phyloP scores from a whole-genome alignment of 257 asterid species.

The Solanum tarijense region DNA sequence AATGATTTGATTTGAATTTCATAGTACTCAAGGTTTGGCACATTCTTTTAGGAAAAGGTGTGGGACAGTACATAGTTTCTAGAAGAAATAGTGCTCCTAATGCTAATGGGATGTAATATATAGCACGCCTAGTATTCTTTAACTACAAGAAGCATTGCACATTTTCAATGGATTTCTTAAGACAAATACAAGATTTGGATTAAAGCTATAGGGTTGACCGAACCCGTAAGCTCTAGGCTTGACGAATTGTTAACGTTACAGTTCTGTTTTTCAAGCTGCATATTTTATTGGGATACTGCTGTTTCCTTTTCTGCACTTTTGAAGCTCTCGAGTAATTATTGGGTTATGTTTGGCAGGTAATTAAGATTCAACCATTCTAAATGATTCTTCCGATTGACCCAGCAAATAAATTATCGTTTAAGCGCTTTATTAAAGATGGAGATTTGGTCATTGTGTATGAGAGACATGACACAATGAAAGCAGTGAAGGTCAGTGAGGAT shows the following conservation, averaged over 20 bases:
- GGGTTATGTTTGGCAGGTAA: background rate
- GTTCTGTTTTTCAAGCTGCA: background rate
- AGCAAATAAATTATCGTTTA: slow-evolving; percentile 39
- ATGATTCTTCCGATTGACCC: slow-evolving; percentile 44
- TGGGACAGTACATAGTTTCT: background rate
- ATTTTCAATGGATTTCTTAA: background rate
- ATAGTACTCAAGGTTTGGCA: background rate
- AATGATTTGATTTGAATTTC: background rate
- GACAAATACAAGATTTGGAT: background rate
- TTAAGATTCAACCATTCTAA: background rate
- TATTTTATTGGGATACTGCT: background rate
- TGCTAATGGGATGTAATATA: background rate
- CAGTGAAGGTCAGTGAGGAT: slow-evolving; percentile 46
- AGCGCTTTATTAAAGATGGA: slow-evolving; percentile 48
- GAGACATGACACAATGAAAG: slow-evolving; percentile 73
- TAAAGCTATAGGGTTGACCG: background rate
- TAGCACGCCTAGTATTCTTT: background rate
- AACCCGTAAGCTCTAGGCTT: background rate
- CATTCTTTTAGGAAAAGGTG: background rate
- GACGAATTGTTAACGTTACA: background rate
- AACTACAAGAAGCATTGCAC: background rate
- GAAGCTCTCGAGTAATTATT: background rate
- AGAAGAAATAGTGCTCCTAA: background rate
- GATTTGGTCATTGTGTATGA: slow-evolving; percentile 82
- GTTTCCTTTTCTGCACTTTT: background rate